Percentiles rank a stretch among this genome's conserved stretches.
Evolutionary conservation across 805 yeast species (phyloP).

Genomic region (Kodamaea laetipori): DNA sequence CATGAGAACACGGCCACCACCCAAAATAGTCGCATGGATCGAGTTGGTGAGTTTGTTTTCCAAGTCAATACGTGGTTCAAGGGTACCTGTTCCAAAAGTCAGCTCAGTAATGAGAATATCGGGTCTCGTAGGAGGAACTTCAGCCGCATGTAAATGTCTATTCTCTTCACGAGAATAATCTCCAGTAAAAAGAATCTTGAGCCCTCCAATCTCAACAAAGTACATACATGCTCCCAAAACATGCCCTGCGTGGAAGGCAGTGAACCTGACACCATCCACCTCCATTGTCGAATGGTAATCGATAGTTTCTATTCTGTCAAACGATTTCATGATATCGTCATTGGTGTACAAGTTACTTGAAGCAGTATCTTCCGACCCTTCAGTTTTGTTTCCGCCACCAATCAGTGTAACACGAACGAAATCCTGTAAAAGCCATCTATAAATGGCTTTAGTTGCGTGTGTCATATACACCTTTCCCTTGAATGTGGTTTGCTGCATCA

Average conservation of each 20-base stretch:
- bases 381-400: slow-evolving; percentile 45
- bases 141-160: slow-evolving; percentile 93
- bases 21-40: slow-evolving; percentile 78
- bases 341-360: slow-evolving; percentile 73
- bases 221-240: slow-evolving; percentile 99
- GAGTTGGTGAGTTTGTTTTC: slow-evolving; percentile 79
- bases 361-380: slow-evolving; percentile 19
- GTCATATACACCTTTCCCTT: slow-evolving; percentile 98
- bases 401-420: slow-evolving; percentile 85
- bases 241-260: slow-evolving; percentile 99
- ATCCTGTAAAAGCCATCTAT: slow-evolving; percentile 92
- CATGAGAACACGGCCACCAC: slow-evolving; percentile 88
- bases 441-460: slow-evolving; percentile 97
- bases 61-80: slow-evolving; percentile 84
- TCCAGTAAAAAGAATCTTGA: slow-evolving; percentile 88
- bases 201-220: slow-evolving; percentile 90
- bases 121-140: slow-evolving; percentile 83
- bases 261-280: slow-evolving; percentile 90
- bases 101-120: slow-evolving; percentile 92
- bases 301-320: slow-evolving; percentile 87
- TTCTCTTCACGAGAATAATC: slow-evolving; percentile 96
- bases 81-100: slow-evolving; percentile 97
- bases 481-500: slow-evolving; percentile 94
- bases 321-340: slow-evolving; percentile 84
- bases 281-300: slow-evolving; percentile 96